Conservation (phyloP, 306 rosid species). For the Betula pendula region DNA sequence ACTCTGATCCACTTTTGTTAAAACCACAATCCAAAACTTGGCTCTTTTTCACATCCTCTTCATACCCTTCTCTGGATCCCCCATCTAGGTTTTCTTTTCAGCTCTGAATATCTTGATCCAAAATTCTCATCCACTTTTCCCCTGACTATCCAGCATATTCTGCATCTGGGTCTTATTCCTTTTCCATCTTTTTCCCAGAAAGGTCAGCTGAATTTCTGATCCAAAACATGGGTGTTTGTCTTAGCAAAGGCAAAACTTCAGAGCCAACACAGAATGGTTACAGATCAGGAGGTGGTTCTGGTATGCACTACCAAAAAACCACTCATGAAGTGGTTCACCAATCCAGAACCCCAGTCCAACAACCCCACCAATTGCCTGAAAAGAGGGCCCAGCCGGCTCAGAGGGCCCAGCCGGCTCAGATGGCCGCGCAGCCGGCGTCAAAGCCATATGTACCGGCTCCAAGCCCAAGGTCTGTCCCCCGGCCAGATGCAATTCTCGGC, state of each 20-base stretch:
- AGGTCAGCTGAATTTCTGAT: conserved; percentile 25
- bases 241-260: conserved; percentile 48
- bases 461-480: conserved; percentile 40
- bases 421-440: conserved; percentile 26
- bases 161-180: conserved; percentile 22
- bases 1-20: conserved; percentile 18
- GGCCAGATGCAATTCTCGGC: conserved; percentile 57
- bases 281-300: conserved; percentile 38
- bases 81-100: conserved; percentile 24
- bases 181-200: background rate
- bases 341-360: conserved; percentile 39
- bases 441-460: conserved; percentile 37
- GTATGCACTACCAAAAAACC: conserved; percentile 32
- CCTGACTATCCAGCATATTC: background rate
- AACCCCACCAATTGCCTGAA: conserved; percentile 41
- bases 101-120: conserved; percentile 21
- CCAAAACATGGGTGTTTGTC: conserved; percentile 67
- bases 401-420: conserved; percentile 26
- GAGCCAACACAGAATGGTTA: conserved; percentile 37
- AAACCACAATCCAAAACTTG: conserved; percentile 20
- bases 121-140: background rate
- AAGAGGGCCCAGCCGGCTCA: conserved; percentile 31
- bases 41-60: conserved; percentile 1
- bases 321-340: conserved; percentile 46
- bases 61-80: conserved; percentile 6